Evolutionary conservation across 768 basidiomycete genomes (phyloP), one percentile per base, ranked within the genome.

Genomic region (Auriculariales sp.): DNA sequence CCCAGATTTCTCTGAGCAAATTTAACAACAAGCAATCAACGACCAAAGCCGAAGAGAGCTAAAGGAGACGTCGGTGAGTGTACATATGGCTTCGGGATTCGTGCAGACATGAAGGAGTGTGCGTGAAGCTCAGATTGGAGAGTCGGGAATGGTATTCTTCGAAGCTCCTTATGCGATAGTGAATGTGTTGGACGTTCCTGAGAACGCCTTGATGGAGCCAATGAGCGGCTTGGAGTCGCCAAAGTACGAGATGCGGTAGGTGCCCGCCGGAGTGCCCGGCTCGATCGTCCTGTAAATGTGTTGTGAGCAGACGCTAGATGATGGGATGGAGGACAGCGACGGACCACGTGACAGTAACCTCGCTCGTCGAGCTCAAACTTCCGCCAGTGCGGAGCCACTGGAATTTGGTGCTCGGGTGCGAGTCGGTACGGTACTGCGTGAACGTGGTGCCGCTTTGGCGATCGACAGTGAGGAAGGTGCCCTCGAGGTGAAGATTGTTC

Each of bases 401-500:
- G 57, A 74, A 85, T 17, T 68, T 70, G 1, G 84, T 86, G 3
- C 81, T 85, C 28, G 83, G 83, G 61, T 87, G 84, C 17, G 85
- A 86, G 63, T 89, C 86, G 12, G 81, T 78, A 47, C 78, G 71
- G 29, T 81, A 74, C 0, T 70, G 59, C 52, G 52, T 65, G 83
- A 82, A 88, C 48, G 65, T 60, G 22, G 56, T 55, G 27, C 67
- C 70, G 14, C 66, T 58, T 29, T 71, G 61, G 47, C 68, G 71
- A 52, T 87, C 81, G 33, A 88, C 73, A 1, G 71, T 75, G 36
- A 88, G 64, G 70, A 83, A 87, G 1, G 83, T 85, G 36, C 70
- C 71, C 57, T 85, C 83, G 10, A 87, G 68, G 22, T 77, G 75
- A 28, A 86, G 71, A 58, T 88, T 87, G 57, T 89, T 89, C 83